Evolutionary conservation across 2,329 filamentous ascomycete genomes (phyloP), one percentile per base, ranked within the genome.

Genomic region (Hypoxylon sp.): DNA sequence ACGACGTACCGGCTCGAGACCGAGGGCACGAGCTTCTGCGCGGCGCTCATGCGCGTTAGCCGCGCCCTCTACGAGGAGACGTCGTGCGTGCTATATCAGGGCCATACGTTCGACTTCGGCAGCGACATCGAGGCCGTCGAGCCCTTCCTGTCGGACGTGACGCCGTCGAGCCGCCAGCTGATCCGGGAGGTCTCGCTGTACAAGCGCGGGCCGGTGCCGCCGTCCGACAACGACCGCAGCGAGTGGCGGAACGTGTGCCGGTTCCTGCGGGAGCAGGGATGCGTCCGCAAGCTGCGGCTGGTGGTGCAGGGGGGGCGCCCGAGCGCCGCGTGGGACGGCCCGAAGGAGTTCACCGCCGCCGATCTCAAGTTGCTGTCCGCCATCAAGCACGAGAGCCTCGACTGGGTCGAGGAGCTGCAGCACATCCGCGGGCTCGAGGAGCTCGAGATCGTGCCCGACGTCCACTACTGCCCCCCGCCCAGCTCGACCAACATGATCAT

Each of bases 101-200:
- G 73, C 57, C 85, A 88, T 71, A 78, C 78, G 0, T 89, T 89
- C 73, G 82, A 85, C 69, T 90, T 90, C 72, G 84, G 83, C 64
- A 80, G 80, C 49, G 80, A 86, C 74, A 79, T 89, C 66, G 87
- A 89, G 74, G 85, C 87, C 15, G 80, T 87, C 5, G 80, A 83
- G 0, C 85, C 87, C 0, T 89, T 89, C 71, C 77, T 90, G 39
- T 77, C 78, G 30, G 86, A 89, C 71, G 79, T 88, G 32, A 85
- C 83, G 2, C 79, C 81, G 1, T 68, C 73, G 17, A 81, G 83
- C 1, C 79, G 84, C 32, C 72, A 74, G 8, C 76, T 83, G 48
- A 75, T 89, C 61, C 77, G 78, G 28, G 78, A 80, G 34, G 75
- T 90, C 10, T 79, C 80, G 11, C 68, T 90, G 19, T 82, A 84